These are phyloP conservation scores for Aspergillus calidoustus DNA, from an alignment of 2,329 filamentous ascomycete genomes.

Conservation along the genomic window DNA sequence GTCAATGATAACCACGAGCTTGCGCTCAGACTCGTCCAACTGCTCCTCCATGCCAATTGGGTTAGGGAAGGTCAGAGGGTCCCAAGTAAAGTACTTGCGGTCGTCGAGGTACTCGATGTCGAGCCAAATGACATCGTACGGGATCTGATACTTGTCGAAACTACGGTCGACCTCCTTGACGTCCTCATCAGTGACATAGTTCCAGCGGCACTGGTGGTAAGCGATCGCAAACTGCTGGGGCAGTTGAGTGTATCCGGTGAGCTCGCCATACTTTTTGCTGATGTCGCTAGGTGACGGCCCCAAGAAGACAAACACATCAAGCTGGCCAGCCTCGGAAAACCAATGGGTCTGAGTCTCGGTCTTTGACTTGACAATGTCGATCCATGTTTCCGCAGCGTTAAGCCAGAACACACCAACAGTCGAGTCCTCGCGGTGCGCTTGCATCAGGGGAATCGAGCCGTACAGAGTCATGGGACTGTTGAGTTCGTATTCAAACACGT, in stretches of 20 bases:
- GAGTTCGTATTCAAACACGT: slow-evolving; percentile 97
- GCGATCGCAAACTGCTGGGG: slow-evolving; percentile 90
- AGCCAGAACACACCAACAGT: slow-evolving; percentile 97
- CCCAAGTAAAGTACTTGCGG: slow-evolving; percentile 99
- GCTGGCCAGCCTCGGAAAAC: slow-evolving; percentile 88
- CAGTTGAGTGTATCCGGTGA: slow-evolving; percentile 89
- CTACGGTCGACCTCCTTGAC: slow-evolving; percentile 95
- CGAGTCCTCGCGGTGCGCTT: slow-evolving; percentile 90
- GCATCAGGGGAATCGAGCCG: slow-evolving; percentile 96
- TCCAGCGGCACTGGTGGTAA: slow-evolving; percentile 98
- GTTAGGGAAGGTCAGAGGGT: slow-evolving; percentile 83
- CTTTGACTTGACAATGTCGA: slow-evolving; percentile 86
- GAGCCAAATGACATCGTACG: slow-evolving; percentile 98
- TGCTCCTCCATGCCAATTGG: slow-evolving; percentile 87
- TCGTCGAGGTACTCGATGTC: slow-evolving; percentile 97
- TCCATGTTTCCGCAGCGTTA: slow-evolving; percentile 95
- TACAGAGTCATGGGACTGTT: slow-evolving; percentile 99
- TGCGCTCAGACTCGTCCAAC: slow-evolving; percentile 80
- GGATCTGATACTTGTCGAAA: slow-evolving; percentile 93
- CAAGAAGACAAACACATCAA: slow-evolving; percentile 94
- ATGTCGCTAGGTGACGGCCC: slow-evolving; percentile 85
- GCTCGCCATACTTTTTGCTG: slow-evolving; percentile 79
- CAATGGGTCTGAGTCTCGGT: slow-evolving; percentile 89
- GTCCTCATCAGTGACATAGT: slow-evolving; percentile 96
- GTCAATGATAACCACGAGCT: slow-evolving; percentile 93